Evolutionary conservation across 2,329 filamentous ascomycete genomes (phyloP).

Genomic region (Coniochaeta prunicola): DNA sequence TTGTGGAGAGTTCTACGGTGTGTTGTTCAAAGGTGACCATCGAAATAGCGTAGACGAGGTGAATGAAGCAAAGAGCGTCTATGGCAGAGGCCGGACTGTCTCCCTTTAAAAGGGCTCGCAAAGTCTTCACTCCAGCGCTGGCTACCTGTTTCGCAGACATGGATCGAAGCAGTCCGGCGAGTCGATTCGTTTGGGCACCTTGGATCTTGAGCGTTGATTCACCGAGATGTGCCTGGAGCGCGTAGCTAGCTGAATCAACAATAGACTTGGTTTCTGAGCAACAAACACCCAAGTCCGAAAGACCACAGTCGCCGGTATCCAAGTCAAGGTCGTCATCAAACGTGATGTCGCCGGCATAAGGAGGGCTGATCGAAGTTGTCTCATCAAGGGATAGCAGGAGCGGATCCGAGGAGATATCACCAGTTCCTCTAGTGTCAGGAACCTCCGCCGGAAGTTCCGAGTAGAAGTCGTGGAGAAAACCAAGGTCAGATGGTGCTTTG

Average conservation of each 20-base stretch:
- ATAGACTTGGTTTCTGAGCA: constrained; percentile 28
- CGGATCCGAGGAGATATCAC: constrained; percentile 23
- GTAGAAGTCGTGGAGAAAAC: constrained; percentile 21
- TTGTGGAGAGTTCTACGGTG: constrained; percentile 23
- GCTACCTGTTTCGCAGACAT: constrained; percentile 32
- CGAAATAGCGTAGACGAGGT: constrained; percentile 43
- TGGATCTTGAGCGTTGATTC: constrained; percentile 36
- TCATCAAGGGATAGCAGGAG: constrained; percentile 27
- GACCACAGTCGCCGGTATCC: not conserved
- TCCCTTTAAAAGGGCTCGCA: constrained; percentile 32
- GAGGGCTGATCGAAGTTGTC: constrained; percentile 23
- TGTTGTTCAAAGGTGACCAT: constrained; percentile 36
- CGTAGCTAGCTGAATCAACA: constrained; percentile 35
- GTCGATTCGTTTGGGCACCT: constrained; percentile 28
- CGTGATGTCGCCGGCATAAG: constrained; percentile 27
- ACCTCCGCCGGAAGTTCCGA: constrained; percentile 37
- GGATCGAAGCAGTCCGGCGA: constrained; percentile 31
- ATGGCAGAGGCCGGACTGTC: constrained; percentile 28
- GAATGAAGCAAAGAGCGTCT: constrained; percentile 42
- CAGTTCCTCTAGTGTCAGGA: constrained; percentile 20
- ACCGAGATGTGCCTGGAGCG: constrained; percentile 36
- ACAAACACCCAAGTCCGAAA: constrained; percentile 14
- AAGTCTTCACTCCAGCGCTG: constrained; percentile 30
- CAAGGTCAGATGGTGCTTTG: constrained; percentile 17
- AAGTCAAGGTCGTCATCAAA: constrained; percentile 20